A percentile compares a stretch with the other conserved stretches of the same genome.
Evolutionary conservation across 192 early-diverging fungal species (phyloP).

Genomic region (Coemansia umbellata): DNA sequence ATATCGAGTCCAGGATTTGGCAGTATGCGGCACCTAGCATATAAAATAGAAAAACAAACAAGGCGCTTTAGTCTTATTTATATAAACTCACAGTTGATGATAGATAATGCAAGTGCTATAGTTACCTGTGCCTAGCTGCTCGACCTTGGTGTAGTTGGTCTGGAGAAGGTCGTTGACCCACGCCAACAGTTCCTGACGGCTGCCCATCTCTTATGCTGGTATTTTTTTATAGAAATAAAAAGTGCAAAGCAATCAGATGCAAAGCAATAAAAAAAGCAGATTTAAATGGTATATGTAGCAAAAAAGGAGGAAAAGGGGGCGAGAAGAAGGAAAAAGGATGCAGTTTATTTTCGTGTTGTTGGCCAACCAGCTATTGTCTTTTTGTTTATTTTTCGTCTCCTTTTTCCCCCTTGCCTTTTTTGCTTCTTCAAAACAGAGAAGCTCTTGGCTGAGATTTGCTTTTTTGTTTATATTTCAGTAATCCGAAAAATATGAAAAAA

Average conservation of each 20-base stretch:
- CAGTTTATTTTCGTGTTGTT: no score
- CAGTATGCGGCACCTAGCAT: constrained; percentile 70
- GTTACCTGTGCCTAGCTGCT: constrained; percentile 90
- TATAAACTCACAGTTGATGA: not conserved
- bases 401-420: not conserved
- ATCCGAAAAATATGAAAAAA: not conserved
- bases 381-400: not conserved
- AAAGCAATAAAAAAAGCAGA: not conserved
- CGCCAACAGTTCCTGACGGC: constrained; percentile 83
- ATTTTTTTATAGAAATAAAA: constrained; percentile 1
- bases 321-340: not conserved
- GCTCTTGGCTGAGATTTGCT: not conserved
- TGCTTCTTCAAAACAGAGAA: no score
- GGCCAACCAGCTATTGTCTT: no score
- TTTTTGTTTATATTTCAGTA: not conserved
- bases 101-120: no score
- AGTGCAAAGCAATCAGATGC: not conserved
- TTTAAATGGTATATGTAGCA: constrained; percentile 4
- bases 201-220: constrained; percentile 60
- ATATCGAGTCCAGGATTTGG: constrained; percentile 76
- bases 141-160: constrained; percentile 87
- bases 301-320: not conserved
- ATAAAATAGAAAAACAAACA: not conserved
- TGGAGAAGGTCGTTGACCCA: constrained; percentile 95
- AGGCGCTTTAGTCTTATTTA: not conserved